Evolutionary conservation across 345 rosid genomes (phyloP), one percentile per base, ranked within the genome.

Genomic region (Hevea brasiliensis): DNA sequence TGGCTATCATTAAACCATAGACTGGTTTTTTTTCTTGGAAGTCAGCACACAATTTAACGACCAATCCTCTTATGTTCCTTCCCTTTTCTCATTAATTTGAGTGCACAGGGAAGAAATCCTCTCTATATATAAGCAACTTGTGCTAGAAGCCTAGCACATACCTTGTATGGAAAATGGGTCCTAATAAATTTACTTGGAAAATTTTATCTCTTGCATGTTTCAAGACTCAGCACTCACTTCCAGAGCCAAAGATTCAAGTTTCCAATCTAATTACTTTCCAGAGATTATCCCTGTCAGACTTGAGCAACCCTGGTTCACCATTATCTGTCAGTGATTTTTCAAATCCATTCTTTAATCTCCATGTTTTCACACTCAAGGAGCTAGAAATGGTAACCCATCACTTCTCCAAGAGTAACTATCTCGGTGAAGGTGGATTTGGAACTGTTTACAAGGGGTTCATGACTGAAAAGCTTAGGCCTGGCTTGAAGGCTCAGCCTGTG

Each of bases 401-500:
- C 13, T 86, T 89, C 68, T 78, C 88, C 6, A 81, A 40, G 71
- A 66, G 80, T 53, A 79, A 86, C 45, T 76, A 56, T 55, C 84
- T 89, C 0, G 94, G 94, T 0, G 88, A 84, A 75, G 94, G 94
- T 10, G 94, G 94, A 53, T 89, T 89, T 15, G 94, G 94, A 26
- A 57, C 74, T 9, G 94, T 89, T 3, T 85, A 82, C 79, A 89
- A 85, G 62, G 94, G 94, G 40, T 81, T 84, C 72, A 69, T 87
- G 57, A 72, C 83, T 27, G 86, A 73, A 14, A 74, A 76, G 51
- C 82, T 86, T 17, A 78, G 85, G 80, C 83, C 89, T 15, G 85
- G 87, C 2, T 65, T 89, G 23, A 66, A 84, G 74, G 80, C 92
- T 68, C 92, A 87, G 65, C 63, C 81, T 41, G 94, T 87, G 24